Percentiles rank a stretch among this genome's conserved stretches.
phyloP scores from a whole-genome alignment of 2,329 filamentous ascomycete species.

The Hypoxylon sp. region DNA sequence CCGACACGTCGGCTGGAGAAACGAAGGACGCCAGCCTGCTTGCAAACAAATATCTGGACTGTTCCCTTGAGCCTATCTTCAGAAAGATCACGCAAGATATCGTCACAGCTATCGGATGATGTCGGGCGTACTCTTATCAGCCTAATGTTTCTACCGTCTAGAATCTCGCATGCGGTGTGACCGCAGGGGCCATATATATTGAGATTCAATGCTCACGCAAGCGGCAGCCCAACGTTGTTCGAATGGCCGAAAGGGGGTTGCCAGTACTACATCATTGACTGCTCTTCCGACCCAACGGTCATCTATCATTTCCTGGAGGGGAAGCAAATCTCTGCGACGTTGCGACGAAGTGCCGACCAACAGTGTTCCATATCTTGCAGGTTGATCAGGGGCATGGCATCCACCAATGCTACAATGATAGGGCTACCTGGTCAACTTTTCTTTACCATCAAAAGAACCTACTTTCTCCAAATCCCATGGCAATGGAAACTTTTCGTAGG shows the following conservation, averaged over 20 bases:
- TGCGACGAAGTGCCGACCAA: slow-evolving; percentile 35
- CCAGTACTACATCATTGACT: slow-evolving; percentile 12
- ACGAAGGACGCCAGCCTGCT: slow-evolving; percentile 63
- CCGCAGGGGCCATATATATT: slow-evolving; percentile 36
- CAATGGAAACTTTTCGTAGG: slow-evolving; percentile 30
- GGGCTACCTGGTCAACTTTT: slow-evolving; percentile 29
- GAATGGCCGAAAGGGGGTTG: slow-evolving; percentile 20
- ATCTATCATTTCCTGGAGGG: slow-evolving; percentile 22
- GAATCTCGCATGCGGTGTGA: slow-evolving; percentile 41
- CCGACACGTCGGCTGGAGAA: slow-evolving; percentile 47
- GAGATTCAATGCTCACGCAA: slow-evolving; percentile 31
- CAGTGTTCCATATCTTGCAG: slow-evolving; percentile 30
- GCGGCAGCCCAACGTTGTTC: slow-evolving; percentile 12
- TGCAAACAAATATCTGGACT: slow-evolving; percentile 80
- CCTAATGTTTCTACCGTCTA: slow-evolving; percentile 46
- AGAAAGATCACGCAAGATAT: slow-evolving; percentile 72
- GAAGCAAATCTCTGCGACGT: slow-evolving; percentile 39
- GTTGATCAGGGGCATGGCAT: slow-evolving; percentile 34
- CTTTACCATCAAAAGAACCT: slow-evolving; percentile 17
- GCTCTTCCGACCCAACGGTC: slow-evolving; percentile 17
- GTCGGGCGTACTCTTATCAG: slow-evolving; percentile 46
- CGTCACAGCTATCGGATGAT: slow-evolving; percentile 56
- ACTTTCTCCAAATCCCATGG: slow-evolving; percentile 44
- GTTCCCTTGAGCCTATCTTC: slow-evolving; percentile 79
- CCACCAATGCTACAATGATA: slow-evolving; percentile 31